phyloP scores from a whole-genome alignment of 768 basidiomycete species.

The Infundibulicybe gibba region DNA sequence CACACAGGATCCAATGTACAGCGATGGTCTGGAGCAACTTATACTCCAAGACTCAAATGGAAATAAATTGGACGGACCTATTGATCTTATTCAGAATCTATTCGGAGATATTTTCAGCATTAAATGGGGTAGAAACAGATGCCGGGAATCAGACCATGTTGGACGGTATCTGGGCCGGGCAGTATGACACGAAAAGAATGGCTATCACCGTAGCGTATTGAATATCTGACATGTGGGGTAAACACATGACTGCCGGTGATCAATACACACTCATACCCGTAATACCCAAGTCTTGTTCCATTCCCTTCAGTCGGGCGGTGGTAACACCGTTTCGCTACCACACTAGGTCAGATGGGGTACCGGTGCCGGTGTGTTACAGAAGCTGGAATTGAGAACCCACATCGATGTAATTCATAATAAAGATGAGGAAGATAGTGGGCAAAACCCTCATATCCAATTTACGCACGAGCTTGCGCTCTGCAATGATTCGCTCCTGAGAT shows the following conservation, averaged over 20 bases:
- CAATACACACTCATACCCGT: conserved; percentile 26
- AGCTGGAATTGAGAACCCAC: conserved; percentile 24
- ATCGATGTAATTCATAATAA: conserved; percentile 68
- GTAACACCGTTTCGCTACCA: conserved; percentile 46
- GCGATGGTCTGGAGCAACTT: conserved; percentile 42
- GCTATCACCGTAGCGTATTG: conserved; percentile 52
- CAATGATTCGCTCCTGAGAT: conserved; percentile 26
- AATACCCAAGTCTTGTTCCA: conserved; percentile 44
- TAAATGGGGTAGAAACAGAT: background rate
- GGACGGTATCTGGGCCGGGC: conserved; percentile 62
- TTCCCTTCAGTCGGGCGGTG: conserved; percentile 44
- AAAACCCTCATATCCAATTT: conserved; percentile 55
- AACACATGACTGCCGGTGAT: too few relatives aligned
- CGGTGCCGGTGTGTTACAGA: too few relatives aligned
- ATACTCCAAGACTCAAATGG: background rate
- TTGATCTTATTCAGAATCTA: conserved; percentile 54
- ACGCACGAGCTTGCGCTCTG: conserved; percentile 44
- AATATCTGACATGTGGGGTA: conserved; percentile 29
- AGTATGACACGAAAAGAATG: conserved; percentile 54
- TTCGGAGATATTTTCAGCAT: background rate
- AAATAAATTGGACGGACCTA: conserved; percentile 28
- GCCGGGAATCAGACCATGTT: conserved; percentile 46
- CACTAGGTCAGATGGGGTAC: background rate
- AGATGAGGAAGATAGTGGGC: conserved; percentile 55
- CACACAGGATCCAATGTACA: conserved; percentile 59